phyloP scores from a whole-genome alignment of 805 yeast genomes.

The Metschnikowia arizonensis region DNA sequence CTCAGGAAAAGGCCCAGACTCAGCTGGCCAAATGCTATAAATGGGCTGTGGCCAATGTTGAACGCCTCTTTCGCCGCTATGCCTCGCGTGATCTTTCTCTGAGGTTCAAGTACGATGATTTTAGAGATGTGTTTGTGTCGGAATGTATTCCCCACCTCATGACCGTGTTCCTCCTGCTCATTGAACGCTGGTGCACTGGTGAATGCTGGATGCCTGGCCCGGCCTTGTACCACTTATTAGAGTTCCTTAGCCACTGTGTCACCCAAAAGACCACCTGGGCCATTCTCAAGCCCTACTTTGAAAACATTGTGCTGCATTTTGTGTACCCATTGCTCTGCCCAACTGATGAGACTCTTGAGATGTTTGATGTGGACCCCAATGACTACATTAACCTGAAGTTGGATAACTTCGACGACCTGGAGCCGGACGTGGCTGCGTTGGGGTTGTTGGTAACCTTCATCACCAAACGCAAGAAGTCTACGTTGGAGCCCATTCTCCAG shows the following conservation, averaged over 20 bases:
- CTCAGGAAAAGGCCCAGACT: conserved; percentile 54
- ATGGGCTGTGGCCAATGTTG: conserved; percentile 82
- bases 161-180: conserved; percentile 55
- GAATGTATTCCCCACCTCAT: conserved; percentile 73
- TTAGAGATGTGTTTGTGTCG: conserved; percentile 49
- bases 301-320: conserved; percentile 62
- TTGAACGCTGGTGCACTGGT: conserved; percentile 69
- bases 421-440: conserved; percentile 76
- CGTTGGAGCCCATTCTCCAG: conserved; percentile 56
- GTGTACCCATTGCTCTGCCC: conserved; percentile 75
- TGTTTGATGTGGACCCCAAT: conserved; percentile 81
- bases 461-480: conserved; percentile 56
- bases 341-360: conserved; percentile 59
- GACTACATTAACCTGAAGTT: conserved; percentile 77
- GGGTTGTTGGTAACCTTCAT: conserved; percentile 69
- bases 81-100: conserved; percentile 45
- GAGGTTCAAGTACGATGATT: conserved; percentile 52
- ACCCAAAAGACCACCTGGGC: conserved; percentile 56
- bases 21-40: conserved; percentile 63
- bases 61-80: conserved; percentile 67
- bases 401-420: conserved; percentile 49
- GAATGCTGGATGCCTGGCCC: conserved; percentile 67
- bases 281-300: conserved; percentile 59
- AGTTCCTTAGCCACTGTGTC: conserved; percentile 55
- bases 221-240: conserved; percentile 56